These are phyloP conservation scores for Mikania micrantha DNA, from an alignment of 129 eudicot species.

Conservation along the genomic window DNA sequence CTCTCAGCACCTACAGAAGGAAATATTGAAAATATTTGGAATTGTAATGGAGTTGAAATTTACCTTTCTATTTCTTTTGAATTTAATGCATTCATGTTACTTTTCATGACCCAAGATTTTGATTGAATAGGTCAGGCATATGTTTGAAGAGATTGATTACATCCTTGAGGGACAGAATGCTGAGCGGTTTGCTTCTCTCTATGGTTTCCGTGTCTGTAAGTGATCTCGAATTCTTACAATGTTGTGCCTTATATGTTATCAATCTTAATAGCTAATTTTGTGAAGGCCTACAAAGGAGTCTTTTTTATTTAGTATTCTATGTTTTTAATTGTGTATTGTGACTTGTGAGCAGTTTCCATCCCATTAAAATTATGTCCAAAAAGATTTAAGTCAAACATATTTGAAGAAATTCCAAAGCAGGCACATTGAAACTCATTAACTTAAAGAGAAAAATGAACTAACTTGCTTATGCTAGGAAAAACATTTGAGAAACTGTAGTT, in stretches of 20 bases:
- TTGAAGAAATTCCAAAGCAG: background rate
- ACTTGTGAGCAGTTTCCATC: background rate
- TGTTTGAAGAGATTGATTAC: slow-evolving; percentile 98
- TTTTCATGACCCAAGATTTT: slow-evolving; percentile 28
- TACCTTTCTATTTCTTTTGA: background rate
- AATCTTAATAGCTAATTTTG: slow-evolving; percentile 4
- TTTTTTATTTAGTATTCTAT: background rate
- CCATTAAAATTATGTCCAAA: background rate
- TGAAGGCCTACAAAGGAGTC: background rate
- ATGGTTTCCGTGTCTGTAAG: slow-evolving; percentile 61
- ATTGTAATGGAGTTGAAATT: background rate
- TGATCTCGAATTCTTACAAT: slow-evolving; percentile 10
- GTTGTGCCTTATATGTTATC: background rate
- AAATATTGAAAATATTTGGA: background rate
- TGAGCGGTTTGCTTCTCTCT: slow-evolving; percentile 81
- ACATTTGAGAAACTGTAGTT: background rate
- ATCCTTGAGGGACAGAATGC: slow-evolving; percentile 92
- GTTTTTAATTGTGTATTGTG: background rate
- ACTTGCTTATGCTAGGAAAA: background rate
- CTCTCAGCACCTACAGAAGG: background rate
- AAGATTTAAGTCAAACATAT: background rate
- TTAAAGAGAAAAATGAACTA: background rate
- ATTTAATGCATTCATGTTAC: background rate
- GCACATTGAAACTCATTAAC: background rate
- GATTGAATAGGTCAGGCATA: slow-evolving; percentile 86